Conservation (phyloP, 1,284 basidiomycete species). For the Sphaerobolus stellatus region DNA sequence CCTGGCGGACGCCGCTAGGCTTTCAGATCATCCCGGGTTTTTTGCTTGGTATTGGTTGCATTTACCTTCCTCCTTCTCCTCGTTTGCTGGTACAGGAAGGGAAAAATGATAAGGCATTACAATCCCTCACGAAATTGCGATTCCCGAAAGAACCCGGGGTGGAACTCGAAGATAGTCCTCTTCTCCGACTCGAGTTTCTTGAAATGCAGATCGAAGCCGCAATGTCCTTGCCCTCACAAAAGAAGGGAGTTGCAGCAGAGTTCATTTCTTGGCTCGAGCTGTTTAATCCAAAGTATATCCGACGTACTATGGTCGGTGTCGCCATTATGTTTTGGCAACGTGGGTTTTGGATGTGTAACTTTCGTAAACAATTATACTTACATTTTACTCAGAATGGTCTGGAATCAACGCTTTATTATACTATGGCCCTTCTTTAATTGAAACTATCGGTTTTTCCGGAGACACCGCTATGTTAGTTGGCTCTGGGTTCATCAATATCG, state of each 20-base stretch:
- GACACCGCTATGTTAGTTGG: conserved; percentile 59
- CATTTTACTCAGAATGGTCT: conserved; percentile 61
- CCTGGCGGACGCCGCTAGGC: conserved; percentile 76
- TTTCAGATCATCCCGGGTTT: conserved; percentile 71
- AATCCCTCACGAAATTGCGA: conserved; percentile 55
- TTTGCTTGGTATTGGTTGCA: conserved; percentile 59
- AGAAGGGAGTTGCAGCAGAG: conserved; percentile 35
- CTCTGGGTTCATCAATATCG: conserved; percentile 76
- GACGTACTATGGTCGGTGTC: conserved; percentile 65
- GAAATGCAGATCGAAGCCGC: conserved; percentile 68
- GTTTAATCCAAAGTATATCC: conserved; percentile 50
- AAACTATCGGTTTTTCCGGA: conserved; percentile 57
- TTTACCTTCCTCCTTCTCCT: conserved; percentile 72
- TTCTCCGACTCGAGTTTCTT: conserved; percentile 65
- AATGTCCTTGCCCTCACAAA: conserved; percentile 22
- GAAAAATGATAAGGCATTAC: conserved; percentile 50
- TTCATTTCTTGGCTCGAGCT: conserved; percentile 53
- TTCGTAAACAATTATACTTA: not conserved
- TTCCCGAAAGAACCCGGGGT: conserved; percentile 29
- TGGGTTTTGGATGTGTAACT: conserved; percentile 33
- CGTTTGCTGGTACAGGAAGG: conserved; percentile 63
- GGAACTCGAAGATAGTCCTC: conserved; percentile 44
- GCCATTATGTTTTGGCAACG: conserved; percentile 80
- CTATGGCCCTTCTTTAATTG: conserved; percentile 74
- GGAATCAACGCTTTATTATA: conserved; percentile 81